Conservation (phyloP, 208 protist species). For the Acanthamoeba pearcei region DNA sequence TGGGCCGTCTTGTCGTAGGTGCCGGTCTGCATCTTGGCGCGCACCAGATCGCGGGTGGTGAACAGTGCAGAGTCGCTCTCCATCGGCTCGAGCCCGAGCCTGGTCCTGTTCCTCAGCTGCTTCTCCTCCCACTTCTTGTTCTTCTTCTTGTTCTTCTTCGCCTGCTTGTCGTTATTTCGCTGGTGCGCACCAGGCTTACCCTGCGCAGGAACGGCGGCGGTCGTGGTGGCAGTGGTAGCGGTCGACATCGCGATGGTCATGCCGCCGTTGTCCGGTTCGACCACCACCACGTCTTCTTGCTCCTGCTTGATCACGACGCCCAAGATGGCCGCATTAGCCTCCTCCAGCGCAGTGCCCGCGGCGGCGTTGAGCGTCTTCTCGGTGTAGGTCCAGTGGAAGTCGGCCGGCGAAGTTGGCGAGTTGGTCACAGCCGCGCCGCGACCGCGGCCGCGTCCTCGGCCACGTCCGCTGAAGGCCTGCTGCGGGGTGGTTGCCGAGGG, state of each 20-base stretch:
- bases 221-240: background rate
- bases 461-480: conserved; percentile 7
- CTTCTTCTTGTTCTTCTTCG: background rate
- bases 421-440: background rate
- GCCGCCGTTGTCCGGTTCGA: background rate
- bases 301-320: background rate
- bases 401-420: background rate
- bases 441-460: conserved; percentile 1
- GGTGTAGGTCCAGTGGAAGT: conserved; percentile 44
- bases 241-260: background rate
- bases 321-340: background rate
- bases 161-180: background rate
- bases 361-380: background rate
- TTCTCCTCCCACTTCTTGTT: background rate
- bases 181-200: background rate
- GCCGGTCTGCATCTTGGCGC: background rate
- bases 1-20: background rate
- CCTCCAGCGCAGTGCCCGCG: background rate
- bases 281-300: background rate
- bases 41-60: conserved; percentile 18
- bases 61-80: background rate
- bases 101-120: background rate
- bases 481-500: background rate
- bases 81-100: background rate
- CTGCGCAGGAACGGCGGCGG: background rate